Base-by-base conservation (phyloP, 305 asterid genomes). In the Fraxinus paxiana region DNA sequence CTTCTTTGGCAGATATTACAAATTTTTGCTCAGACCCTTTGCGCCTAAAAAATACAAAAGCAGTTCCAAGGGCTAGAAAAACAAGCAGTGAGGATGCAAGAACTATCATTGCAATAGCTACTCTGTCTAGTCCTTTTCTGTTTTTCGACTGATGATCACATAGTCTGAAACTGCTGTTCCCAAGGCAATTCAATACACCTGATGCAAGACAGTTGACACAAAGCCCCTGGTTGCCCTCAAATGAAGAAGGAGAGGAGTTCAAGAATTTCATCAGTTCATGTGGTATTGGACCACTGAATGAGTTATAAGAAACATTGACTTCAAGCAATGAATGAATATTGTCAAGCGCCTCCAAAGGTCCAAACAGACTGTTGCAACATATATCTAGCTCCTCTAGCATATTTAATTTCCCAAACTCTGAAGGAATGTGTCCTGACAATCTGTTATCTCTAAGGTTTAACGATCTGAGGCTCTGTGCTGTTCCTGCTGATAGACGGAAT, bases 321-420 rank as follows among this genome's bases (percentile, higher is more conserved):
- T 77, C 84, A 7, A 85, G 78, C 86, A 95, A 86, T 8, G 98
- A 84, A 20, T 71, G 84, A 82, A 91, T 87, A 59, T 79, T 79
- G 17, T 88, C 83, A 15, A 95, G 61, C 34, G 74, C 88, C 75
- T 81, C 87, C 87, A 93, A 87, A 85, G 78, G 88, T 24, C 97
- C 98, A 12, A 94, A 90, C 12, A 93, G 90, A 85, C 83, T 87
- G 59, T 95, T 93, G 85, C 88, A 83, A 83, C 96, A 85, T 37
- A 95, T 43, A 90, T 91, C 94, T 63, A 95, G 86, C 77, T 82
- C 82, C 87, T 93, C 98, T 77, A 95, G 87, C 92, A 87, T 80
- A 54, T 83, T 84, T 22, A 90, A 82, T 79, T 81, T 87, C 76
- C 96, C 90, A 3, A 93, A 77, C 76, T 91, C 96, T 0, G 7